Conservation (phyloP, 352 stramenopile species). For the Phytophthora nicotianae region DNA sequence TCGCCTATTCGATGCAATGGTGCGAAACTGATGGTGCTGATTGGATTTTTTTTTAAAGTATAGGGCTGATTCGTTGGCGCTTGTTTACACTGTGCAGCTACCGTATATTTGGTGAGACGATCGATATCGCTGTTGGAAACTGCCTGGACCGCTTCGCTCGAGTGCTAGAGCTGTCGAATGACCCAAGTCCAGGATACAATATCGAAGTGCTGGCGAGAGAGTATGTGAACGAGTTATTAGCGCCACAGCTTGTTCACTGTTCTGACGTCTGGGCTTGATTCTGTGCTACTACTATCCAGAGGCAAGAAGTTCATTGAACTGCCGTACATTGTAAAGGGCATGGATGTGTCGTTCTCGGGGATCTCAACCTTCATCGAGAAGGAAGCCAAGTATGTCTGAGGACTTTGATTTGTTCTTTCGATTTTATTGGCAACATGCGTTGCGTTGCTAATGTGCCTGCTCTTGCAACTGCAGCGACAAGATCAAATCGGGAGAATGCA, state of each 20-base stretch:
- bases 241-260: neutral
- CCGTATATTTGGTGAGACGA: slow-evolving; percentile 99
- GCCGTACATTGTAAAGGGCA: slow-evolving; percentile 99
- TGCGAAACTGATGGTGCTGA: slow-evolving; percentile 14
- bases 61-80: neutral
- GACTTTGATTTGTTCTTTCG: neutral
- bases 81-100: slow-evolving; percentile 72
- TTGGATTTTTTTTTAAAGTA: slow-evolving; percentile 10
- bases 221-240: slow-evolving; percentile 35
- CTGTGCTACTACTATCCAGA: slow-evolving; percentile 33
- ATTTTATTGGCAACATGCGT: too few relatives aligned
- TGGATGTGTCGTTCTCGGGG: slow-evolving; percentile 99
- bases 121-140: slow-evolving; percentile 99
- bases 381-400: slow-evolving; percentile 71
- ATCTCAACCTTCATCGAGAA: slow-evolving; percentile 98
- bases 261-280: slow-evolving; percentile 1
- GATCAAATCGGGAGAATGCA: slow-evolving; percentile 88
- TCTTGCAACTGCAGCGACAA: slow-evolving; percentile 57
- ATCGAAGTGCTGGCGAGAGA: slow-evolving; percentile 98
- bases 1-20: slow-evolving; percentile 89
- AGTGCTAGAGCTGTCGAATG: slow-evolving; percentile 97
- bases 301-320: slow-evolving; percentile 94
- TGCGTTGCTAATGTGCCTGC: slow-evolving; percentile 1
- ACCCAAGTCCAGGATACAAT: slow-evolving; percentile 98
- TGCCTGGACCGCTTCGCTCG: slow-evolving; percentile 98